Conservation (phyloP, 108 stramenopile species). For the Fistulifera pelliculosa region DNA sequence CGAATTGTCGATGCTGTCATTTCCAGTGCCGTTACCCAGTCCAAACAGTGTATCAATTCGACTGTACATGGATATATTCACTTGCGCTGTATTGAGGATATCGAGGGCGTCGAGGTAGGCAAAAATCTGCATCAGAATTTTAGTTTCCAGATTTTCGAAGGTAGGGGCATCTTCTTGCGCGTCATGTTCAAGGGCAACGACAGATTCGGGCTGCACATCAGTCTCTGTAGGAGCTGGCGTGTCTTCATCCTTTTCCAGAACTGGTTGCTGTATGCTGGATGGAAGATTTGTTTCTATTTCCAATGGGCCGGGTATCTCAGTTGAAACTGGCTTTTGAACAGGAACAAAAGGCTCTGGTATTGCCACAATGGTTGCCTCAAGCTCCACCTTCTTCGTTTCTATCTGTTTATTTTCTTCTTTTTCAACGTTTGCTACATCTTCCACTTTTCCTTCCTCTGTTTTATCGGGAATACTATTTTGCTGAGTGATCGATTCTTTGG, state of each 20-base stretch:
- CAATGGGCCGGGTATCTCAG: not conserved
- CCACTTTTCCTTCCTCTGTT: not conserved
- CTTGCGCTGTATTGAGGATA: slow-evolving; percentile 70
- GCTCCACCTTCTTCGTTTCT: not conserved
- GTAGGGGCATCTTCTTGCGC: slow-evolving; percentile 17
- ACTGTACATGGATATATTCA: slow-evolving; percentile 58
- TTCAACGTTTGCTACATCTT: not conserved
- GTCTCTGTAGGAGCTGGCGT: slow-evolving; percentile 10
- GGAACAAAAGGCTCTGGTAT: not conserved
- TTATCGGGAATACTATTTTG: not conserved
- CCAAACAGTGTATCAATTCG: slow-evolving; percentile 70
- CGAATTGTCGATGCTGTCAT: not conserved
- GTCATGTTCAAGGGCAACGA: slow-evolving; percentile 16
- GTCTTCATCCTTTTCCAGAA: not conserved
- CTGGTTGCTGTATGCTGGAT: slow-evolving; percentile 1
- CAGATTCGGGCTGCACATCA: slow-evolving; percentile 5
- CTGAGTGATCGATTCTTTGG: not conserved
- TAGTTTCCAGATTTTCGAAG: slow-evolving; percentile 36
- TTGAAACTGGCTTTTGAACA: not conserved
- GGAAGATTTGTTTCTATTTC: not conserved
- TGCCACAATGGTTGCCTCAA: no score
- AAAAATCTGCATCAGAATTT: slow-evolving; percentile 57
- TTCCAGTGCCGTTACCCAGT: slow-evolving; percentile 14
- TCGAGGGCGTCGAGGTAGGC: slow-evolving; percentile 62
- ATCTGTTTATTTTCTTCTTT: slow-evolving; percentile 7